Conservation (phyloP, 495 filamentous ascomycete genomes). For the Xylaria castorea region DNA sequence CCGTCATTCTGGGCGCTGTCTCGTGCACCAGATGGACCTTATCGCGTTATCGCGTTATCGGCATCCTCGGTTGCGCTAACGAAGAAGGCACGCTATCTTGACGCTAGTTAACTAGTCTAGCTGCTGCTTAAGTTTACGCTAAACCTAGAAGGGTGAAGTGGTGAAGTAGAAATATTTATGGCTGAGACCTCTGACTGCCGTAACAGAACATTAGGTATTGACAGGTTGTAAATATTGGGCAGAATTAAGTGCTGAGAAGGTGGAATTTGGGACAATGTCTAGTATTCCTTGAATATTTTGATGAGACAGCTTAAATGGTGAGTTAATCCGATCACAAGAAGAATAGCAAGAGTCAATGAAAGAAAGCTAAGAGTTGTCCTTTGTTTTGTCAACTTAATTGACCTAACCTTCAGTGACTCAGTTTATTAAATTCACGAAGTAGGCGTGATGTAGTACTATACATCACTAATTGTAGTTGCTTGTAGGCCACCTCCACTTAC, state of each 20-base stretch:
- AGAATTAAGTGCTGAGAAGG: neutral
- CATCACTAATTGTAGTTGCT: neutral
- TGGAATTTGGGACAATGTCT: no score
- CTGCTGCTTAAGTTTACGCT: no score
- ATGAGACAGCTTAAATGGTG: no score
- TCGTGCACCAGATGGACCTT: conserved; percentile 8
- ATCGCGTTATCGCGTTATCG: conserved; percentile 26
- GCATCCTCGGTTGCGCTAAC: conserved; percentile 1
- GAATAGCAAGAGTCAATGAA: neutral
- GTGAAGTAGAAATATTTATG: no score
- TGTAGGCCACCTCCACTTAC: no score
- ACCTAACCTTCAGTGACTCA: neutral
- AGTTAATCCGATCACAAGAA: neutral
- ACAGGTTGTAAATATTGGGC: neutral
- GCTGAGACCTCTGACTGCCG: no score
- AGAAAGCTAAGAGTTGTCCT: neutral
- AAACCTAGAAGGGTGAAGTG: conserved; percentile 6
- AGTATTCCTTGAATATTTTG: no score
- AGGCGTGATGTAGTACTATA: neutral
- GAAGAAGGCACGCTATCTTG: neutral
- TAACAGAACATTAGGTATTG: no score
- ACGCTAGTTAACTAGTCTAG: no score
- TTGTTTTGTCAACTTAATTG: neutral
- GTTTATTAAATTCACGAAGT: neutral
- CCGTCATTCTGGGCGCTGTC: conserved; percentile 20